Evolutionary conservation across 176 grass and related monocot species (phyloP), one percentile per base, ranked within the genome.

Genomic region (Rhynchospora tenuis): DNA sequence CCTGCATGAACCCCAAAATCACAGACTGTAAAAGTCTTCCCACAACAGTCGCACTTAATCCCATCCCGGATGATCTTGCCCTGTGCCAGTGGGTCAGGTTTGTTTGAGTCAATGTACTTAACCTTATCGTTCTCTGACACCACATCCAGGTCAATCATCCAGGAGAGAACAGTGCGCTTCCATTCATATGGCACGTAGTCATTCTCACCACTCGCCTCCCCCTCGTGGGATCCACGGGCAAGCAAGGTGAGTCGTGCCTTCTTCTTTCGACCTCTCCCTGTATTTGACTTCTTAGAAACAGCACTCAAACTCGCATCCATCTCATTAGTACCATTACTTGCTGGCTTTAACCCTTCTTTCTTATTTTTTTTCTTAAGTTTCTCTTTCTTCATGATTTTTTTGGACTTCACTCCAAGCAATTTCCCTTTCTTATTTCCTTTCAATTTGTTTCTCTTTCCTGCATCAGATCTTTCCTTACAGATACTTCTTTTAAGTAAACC

Each of bases 91-190:
- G 90, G 45, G 57, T 93, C 79, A 87, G 91, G 88, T 62, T 78
- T 88, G 29, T 56, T 85, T 81, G 86, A 86, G 88, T 95, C 85
- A 87, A 99, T 82, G 65, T 89, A 99, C 80, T 89, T 99, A 73
- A 95, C 77, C 79, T 90, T 93, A 68, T 79, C 45, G 43, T 99
- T 95, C 58, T 79, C 81, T 24, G 73, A 78, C 23, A 93, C 45
- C 81, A 95, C 79, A 80, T 89, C 86, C 61, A 99, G 77, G 89
- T 99, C 97, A 82, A 99, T 93, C 89, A 99, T 83, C 97, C 93
- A 99, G 78, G 91, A 93, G 24, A 99, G 86, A 83, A 99, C 67
- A 22, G 97, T 86, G 17, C 89, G 91, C 85, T 99, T 99, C 89
- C 91, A 88, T 67, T 85, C 59, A 90, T 99, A 99, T 19, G 89